Conservation (phyloP, 2,329 filamentous ascomycete species). For the Beauveria varroae region DNA sequence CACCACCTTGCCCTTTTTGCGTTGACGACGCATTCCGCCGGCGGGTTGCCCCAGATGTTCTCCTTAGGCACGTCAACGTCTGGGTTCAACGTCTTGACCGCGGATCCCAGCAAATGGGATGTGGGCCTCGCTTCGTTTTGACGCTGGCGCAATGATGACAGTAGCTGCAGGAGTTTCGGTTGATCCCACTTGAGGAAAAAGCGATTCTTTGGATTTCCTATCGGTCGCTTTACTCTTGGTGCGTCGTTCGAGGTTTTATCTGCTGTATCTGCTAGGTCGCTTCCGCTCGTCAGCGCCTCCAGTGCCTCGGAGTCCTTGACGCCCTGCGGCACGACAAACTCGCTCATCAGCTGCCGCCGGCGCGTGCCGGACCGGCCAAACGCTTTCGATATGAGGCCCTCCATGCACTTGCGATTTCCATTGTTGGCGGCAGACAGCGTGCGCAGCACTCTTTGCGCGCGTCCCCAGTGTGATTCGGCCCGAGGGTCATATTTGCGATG, state of each 20-base stretch:
- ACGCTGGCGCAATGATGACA: conserved; percentile 33
- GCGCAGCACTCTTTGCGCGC: conserved; percentile 37
- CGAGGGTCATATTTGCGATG: conserved; percentile 24
- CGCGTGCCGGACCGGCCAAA: conserved; percentile 48
- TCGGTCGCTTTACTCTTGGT: conserved; percentile 10
- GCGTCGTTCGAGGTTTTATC: neutral
- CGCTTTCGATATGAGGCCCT: conserved; percentile 37
- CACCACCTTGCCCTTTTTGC: conserved; percentile 42
- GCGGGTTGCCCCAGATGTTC: conserved; percentile 44
- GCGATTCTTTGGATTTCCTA: conserved; percentile 11
- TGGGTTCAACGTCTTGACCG: conserved; percentile 27
- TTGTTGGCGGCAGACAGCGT: conserved; percentile 45
- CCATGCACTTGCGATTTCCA: conserved; percentile 41
- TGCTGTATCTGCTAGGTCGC: neutral
- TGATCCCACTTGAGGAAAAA: conserved; percentile 45
- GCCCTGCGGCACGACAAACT: conserved; percentile 29
- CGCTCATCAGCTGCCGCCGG: conserved; percentile 38
- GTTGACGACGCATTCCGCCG: conserved; percentile 30
- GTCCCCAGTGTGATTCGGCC: conserved; percentile 25
- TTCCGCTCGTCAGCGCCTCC: conserved; percentile 22
- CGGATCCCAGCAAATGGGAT: conserved; percentile 19
- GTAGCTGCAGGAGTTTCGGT: conserved; percentile 34
- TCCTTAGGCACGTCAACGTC: conserved; percentile 28
- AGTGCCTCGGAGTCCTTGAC: conserved; percentile 35
- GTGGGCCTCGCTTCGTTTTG: conserved; percentile 19